Evolutionary conservation across 1,139 yeast species (phyloP), one percentile per base, ranked within the genome.

Genomic region (Diutina sp.): DNA sequence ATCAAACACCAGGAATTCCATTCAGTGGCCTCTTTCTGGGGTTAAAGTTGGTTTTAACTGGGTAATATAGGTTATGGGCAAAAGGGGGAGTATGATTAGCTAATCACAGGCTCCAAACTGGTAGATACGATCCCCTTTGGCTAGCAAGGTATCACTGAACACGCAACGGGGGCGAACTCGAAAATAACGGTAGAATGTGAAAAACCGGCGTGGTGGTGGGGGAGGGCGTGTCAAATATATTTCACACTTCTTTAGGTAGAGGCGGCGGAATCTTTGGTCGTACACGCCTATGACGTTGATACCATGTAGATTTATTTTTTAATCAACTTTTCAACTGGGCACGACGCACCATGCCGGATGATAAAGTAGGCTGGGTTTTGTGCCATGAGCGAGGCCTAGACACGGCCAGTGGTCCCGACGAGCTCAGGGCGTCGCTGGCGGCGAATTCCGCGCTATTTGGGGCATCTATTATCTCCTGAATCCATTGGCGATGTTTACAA

Each of bases 1-100:
- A n/a, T 50, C 53, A 50, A 50, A 50, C 53, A 50, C 44, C 53
- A 50, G 53, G 28, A 50, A 30, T 21, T 50, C 53, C 53, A 50
- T 50, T 7, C 9, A n/a, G 38, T n/a, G 41, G 41, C 14, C 6
- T 12, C 14, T 12, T 12, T 35, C 41, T 32, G 9, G 38, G 41
- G 3, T 35, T 6, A n/a, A 35, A 12, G 14, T 11, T 12, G 41
- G 41, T 35, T 35, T 2, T 35, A 11, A 35, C n/a, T 8, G 41
- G 41, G 41, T 35, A 11, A 35, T 35, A 21, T 21, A 21, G 25
- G 25, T 21, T 21, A 21, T 21, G 25, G 25, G 25, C 25, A 8
- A 35, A 35, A 35, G 41, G 41, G 41, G 41, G 41, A 35, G 16
- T 35, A 35, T n/a, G 41, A 35, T 12, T 35, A 35, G 41, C 41